These are phyloP conservation scores for Glycine soja DNA, from an alignment of 306 rosid species.

Conservation along the genomic window DNA sequence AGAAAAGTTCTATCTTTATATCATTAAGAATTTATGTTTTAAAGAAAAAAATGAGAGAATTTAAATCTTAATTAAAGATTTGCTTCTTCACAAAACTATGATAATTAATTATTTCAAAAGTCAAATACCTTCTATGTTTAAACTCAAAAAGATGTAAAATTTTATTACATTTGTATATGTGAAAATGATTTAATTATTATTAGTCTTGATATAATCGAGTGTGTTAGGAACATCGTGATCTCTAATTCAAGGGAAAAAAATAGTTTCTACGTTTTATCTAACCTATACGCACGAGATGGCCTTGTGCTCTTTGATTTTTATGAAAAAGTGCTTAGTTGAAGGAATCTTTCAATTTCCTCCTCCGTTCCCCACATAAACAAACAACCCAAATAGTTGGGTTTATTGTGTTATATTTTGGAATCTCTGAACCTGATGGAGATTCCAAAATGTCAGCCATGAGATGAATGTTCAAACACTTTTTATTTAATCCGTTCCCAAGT, in stretches of 20 bases:
- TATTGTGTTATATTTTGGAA: neutral
- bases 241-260: no score
- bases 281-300: no score
- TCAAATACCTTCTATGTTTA: neutral
- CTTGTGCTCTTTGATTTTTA: no score
- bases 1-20: no score
- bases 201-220: no score
- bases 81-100: neutral
- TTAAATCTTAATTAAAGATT: neutral
- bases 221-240: neutral
- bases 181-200: no score
- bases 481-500: constrained; percentile 2
- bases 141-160: no score
- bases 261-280: no score
- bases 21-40: neutral
- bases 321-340: constrained; percentile 31
- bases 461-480: constrained; percentile 4
- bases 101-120: constrained; percentile 1
- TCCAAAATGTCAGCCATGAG: constrained; percentile 13
- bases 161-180: no score
- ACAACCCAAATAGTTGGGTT: constrained; percentile 17
- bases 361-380: neutral
- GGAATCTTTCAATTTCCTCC: constrained; percentile 16
- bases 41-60: neutral
- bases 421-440: constrained; percentile 32